phyloP scores from a whole-genome alignment of 345 rosid species.

The Brassica nigra region DNA sequence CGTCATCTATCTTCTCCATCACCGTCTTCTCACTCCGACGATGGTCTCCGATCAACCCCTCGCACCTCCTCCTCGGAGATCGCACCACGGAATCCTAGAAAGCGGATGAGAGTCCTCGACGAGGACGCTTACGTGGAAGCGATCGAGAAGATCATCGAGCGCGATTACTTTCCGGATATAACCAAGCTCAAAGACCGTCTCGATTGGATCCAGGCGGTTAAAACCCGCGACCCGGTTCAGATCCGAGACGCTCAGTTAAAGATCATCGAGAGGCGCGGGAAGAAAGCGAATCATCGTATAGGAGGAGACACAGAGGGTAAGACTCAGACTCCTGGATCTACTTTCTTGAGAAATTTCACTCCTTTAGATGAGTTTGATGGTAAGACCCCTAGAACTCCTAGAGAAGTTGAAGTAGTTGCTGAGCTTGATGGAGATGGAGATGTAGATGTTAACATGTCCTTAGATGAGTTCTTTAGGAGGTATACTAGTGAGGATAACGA shows the following conservation, averaged over 20 bases:
- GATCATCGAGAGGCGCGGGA: slow-evolving; percentile 89
- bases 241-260: slow-evolving; percentile 93
- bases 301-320: slow-evolving; percentile 50
- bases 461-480: slow-evolving; percentile 84
- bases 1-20: slow-evolving; percentile 77
- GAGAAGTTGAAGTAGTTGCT: slow-evolving; percentile 39
- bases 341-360: slow-evolving; percentile 70
- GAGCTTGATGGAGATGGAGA: slow-evolving; percentile 42
- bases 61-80: slow-evolving; percentile 38
- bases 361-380: slow-evolving; percentile 78
- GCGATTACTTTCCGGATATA: slow-evolving; percentile 95
- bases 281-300: slow-evolving; percentile 36
- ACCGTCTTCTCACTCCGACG: slow-evolving; percentile 48
- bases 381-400: slow-evolving; percentile 55
- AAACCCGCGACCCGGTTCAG: slow-evolving; percentile 80
- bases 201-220: slow-evolving; percentile 91
- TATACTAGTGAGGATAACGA: slow-evolving; percentile 93
- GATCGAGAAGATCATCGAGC: slow-evolving; percentile 92
- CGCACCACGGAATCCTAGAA: slow-evolving; percentile 46
- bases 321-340: slow-evolving; percentile 84
- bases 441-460: slow-evolving; percentile 57
- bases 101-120: slow-evolving; percentile 68
- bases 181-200: slow-evolving; percentile 89
- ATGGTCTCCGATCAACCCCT: slow-evolving; percentile 36
- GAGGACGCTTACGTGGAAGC: slow-evolving; percentile 85